Base-by-base conservation (phyloP, 345 rosid genomes). In the Corchorus olitorius region DNA sequence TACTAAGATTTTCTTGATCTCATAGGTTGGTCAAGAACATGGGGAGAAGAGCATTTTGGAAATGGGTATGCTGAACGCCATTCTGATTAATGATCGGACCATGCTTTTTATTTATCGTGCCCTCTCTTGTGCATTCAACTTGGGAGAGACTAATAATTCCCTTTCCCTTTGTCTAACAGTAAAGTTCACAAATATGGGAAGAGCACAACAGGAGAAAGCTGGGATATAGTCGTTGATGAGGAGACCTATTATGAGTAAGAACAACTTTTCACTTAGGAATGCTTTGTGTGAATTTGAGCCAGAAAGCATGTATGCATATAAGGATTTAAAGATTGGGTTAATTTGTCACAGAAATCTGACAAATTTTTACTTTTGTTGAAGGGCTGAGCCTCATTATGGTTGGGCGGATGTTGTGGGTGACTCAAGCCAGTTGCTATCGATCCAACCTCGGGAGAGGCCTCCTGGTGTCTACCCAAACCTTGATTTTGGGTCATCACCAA, bases 21-120 rank as follows among this genome's bases (percentile, higher is more conserved):
- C 15, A 27, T 78, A 96, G 98, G 98, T 76, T 96, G 98, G 99
- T 93, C 98, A 72, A 92, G 98, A 84, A 96, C 97, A 13, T 96
- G 99, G 98, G 98, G 99, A 41, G 99, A 96, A 80, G 99, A 96
- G 80, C 98, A 96, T 78, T 91, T 93, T 49, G 99, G 99, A 87
- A 92, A 96, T 11, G 94, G 99, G 99, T 96, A 89, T 37, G 13
- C 34, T 15, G 41, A 53, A 43, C 5, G 41, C 0, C 73, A 11
- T 66, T 27, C 50, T 56, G 54, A 59, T 55, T 72, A 43, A 39
- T 27, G 4, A 15, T 15, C 2, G 45, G 43, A 50, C 27, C 4
- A 1, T 6, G 61, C 15, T 11, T 63, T 37, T 52, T 58, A 6
- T 7, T 52, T 53, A 7, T 65, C 37, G 14, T 13, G 27, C 22